Conservation (phyloP, 371 early-diverging fungal species). For the Mucor piriformis region DNA sequence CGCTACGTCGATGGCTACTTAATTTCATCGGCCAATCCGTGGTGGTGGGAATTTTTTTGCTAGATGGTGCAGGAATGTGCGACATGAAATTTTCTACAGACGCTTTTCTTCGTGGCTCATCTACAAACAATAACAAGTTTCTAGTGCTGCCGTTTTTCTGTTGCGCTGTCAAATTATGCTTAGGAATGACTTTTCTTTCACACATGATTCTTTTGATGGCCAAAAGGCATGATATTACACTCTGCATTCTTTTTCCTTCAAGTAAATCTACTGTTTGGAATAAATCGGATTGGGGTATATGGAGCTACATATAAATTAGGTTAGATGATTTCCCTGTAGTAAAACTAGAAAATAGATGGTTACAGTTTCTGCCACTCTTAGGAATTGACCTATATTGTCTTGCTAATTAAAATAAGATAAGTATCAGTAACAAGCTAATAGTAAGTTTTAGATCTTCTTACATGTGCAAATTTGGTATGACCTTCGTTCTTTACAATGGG, state of each 20-base stretch:
- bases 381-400: slow-evolving; percentile 78
- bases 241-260: slow-evolving; percentile 87
- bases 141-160: slow-evolving; percentile 5
- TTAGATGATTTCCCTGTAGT: background rate
- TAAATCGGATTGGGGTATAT: slow-evolving; percentile 81
- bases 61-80: background rate
- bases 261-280: slow-evolving; percentile 94
- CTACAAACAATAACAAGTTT: background rate
- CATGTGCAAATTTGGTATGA: slow-evolving; percentile 24
- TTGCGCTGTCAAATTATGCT: background rate
- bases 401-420: slow-evolving; percentile 51
- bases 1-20: background rate
- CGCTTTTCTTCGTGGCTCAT: background rate
- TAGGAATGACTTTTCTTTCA: slow-evolving; percentile 22
- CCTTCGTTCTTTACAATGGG: slow-evolving; percentile 24
- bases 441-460: background rate
- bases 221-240: slow-evolving; percentile 39
- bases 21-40: background rate
- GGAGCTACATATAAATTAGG: slow-evolving; percentile 48
- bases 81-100: background rate
- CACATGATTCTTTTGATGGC: slow-evolving; percentile 27
- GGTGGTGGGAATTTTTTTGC: background rate
- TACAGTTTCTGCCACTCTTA: slow-evolving; percentile 61
- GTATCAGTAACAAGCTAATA: background rate
- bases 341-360: background rate